Conservation (phyloP, 2,329 filamentous ascomycete species). For the Neoscytalidium dimidiatum region DNA sequence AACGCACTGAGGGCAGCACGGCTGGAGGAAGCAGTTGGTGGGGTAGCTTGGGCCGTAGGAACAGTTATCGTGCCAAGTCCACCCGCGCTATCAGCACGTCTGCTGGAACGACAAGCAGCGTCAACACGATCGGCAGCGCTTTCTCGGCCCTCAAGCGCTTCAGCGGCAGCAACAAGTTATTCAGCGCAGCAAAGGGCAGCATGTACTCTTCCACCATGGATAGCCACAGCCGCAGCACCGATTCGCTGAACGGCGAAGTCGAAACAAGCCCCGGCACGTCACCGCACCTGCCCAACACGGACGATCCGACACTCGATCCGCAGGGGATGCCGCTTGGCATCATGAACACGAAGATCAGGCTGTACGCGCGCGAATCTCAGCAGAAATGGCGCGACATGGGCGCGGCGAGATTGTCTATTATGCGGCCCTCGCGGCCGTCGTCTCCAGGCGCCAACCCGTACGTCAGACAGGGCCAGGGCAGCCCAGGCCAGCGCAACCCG, state of each 20-base stretch:
- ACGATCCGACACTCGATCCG: constrained; percentile 26
- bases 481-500: constrained; percentile 39
- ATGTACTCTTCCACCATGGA: constrained; percentile 44
- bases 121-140: constrained; percentile 74
- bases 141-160: constrained; percentile 78
- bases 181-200: constrained; percentile 56
- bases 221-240: constrained; percentile 30
- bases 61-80: constrained; percentile 55
- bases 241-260: constrained; percentile 20
- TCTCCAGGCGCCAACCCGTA: constrained; percentile 34
- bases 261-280: constrained; percentile 34
- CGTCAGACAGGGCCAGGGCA: constrained; percentile 31
- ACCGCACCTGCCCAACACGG: background rate
- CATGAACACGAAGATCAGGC: constrained; percentile 79
- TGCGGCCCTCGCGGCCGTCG: constrained; percentile 56
- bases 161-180: constrained; percentile 58
- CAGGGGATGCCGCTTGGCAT: constrained; percentile 61
- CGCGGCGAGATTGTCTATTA: constrained; percentile 78
- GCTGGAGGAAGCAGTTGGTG: constrained; percentile 52
- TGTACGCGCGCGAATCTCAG: constrained; percentile 75
- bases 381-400: constrained; percentile 91
- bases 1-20: constrained; percentile 42
- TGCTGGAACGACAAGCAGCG: constrained; percentile 72
- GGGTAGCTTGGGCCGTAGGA: constrained; percentile 51
- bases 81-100: constrained; percentile 58